phyloP scores from a whole-genome alignment of 352 stramenopile genomes.

The Phytophthora aleatoria region DNA sequence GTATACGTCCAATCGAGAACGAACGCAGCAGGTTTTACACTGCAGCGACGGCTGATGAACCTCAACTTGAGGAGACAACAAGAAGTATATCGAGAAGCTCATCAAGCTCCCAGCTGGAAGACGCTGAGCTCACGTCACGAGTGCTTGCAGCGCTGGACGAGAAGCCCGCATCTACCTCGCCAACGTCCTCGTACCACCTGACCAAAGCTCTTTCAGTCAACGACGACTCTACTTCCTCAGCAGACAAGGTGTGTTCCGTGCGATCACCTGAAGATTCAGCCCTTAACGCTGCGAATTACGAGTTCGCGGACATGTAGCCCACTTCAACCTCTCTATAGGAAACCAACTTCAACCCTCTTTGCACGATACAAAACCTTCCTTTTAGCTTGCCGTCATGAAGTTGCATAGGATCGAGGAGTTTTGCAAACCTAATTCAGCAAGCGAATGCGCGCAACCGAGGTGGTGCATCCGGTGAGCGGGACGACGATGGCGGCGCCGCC shows the following conservation, averaged over 20 bases:
- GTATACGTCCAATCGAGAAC: constrained; percentile 62
- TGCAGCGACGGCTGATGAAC: constrained; percentile 4
- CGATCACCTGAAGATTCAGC: constrained; percentile 20
- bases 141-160: constrained; percentile 63
- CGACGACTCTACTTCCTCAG: not conserved
- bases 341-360: constrained; percentile 10
- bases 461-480: constrained; percentile 38
- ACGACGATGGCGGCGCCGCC: constrained; percentile 32
- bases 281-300: not conserved
- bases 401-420: constrained; percentile 12
- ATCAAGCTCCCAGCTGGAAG: constrained; percentile 51
- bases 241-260: constrained; percentile 13
- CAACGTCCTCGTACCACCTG: constrained; percentile 14
- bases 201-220: constrained; percentile 20
- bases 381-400: constrained; percentile 2
- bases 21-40: constrained; percentile 25
- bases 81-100: constrained; percentile 40
- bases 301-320: constrained; percentile 4
- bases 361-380: constrained; percentile 8
- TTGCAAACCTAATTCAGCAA: constrained; percentile 19
- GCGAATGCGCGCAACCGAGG: constrained; percentile 31
- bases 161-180: constrained; percentile 15
- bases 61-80: constrained; percentile 5
- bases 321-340: constrained; percentile 3
- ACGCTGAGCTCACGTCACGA: constrained; percentile 57